Percentiles rank a stretch among this genome's conserved stretches.
phyloP scores from a whole-genome alignment of 2,329 filamentous ascomycete species.

The Pseudogymnoascus sp. region DNA sequence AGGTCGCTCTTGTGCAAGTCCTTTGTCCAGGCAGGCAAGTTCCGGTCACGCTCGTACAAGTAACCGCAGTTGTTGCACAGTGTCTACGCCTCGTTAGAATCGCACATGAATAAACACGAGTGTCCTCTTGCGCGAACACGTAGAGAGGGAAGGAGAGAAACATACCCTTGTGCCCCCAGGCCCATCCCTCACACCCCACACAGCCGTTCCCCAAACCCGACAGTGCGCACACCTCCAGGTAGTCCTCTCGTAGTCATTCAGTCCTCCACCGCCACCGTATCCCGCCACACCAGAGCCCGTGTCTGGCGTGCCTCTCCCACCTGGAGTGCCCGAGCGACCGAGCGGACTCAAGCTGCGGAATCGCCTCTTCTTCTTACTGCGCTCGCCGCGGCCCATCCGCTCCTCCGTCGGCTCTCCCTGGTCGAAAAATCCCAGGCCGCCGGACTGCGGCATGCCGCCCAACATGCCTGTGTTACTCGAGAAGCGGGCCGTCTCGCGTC shows the following conservation, averaged over 20 bases:
- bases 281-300: conserved; percentile 65
- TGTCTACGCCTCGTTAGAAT: conserved; percentile 40
- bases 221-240: conserved; percentile 89
- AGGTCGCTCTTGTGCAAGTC: conserved; percentile 49
- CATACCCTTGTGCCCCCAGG: conserved; percentile 76
- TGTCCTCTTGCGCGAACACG: neutral
- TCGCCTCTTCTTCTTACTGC: conserved; percentile 90
- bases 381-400: conserved; percentile 82
- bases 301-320: conserved; percentile 74
- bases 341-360: conserved; percentile 83
- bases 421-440: conserved; percentile 43
- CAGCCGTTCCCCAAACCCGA: conserved; percentile 75
- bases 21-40: conserved; percentile 70
- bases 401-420: conserved; percentile 57
- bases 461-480: conserved; percentile 78
- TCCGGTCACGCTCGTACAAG: conserved; percentile 79
- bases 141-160: conserved; percentile 16
- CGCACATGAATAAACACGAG: conserved; percentile 11
- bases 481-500: conserved; percentile 87
- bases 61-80: conserved; percentile 92
- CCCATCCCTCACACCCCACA: conserved; percentile 93
- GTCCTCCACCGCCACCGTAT: conserved; percentile 48
- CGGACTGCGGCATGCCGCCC: conserved; percentile 60
- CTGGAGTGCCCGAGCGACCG: conserved; percentile 60
- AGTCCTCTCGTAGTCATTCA: conserved; percentile 70